Base-by-base conservation (phyloP, 306 rosid genomes). In the Prunus mira region DNA sequence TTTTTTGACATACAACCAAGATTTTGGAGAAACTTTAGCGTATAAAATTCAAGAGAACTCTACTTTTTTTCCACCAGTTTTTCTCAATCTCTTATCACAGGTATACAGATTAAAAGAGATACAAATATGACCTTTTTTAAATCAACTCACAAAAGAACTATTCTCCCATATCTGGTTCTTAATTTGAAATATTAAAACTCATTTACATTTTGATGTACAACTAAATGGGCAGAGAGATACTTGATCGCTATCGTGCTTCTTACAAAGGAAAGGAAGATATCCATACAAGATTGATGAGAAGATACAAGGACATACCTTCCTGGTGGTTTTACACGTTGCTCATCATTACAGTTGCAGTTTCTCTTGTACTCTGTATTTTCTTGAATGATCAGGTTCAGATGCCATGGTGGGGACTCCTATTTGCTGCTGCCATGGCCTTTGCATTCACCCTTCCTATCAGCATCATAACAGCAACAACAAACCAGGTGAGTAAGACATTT, bases 341-440 rank as follows among this genome's bases (percentile, higher is more conserved):
- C 41, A 57, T 9, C 7, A 78, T 75, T 82, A 84, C 96, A 2
- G 19, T 92, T 17, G 62, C 65, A 17, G 89, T 90, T 75, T 92
- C 97, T 74, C 87, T 90, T 0, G 63, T 46, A 3, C 86, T 92
- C 24, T 92, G 97, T 86, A 90, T 82, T 67, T 72, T 87, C 83
- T 79, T 92, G 52, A 93, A 90, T 15, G 79, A 87, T 25, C 90
- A 93, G 74, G 83, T 93, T 83, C 97, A 93, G 74, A 86, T 93
- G 92, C 97, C 97, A 12, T 92, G 93, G 93, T 92, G 97, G 96
- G 96, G 96, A 46, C 93, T 92, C 67, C 56, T 90, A 71, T 90
- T 93, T 79, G 91, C 97, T 22, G 82, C 43, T 74, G 87, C 63
- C 30, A 72, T 93, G 50, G 96, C 96, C 71, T 88, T 93, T 38